These are phyloP conservation scores for Fusarium nurragi DNA, from an alignment of 2,329 filamentous ascomycete species.

Conservation along the genomic window DNA sequence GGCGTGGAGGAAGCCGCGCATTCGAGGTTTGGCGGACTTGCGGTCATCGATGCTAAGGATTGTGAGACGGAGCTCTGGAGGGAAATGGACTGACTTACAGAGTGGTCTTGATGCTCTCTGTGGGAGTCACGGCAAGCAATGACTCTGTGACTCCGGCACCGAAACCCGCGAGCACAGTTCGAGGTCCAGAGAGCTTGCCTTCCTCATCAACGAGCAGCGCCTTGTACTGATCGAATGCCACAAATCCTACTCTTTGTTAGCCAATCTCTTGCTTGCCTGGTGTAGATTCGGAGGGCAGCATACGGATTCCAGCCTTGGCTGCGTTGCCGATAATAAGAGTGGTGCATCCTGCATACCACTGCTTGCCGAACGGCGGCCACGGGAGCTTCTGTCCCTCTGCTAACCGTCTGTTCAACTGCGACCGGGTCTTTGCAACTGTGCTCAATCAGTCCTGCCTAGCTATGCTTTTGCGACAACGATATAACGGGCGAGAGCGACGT, in stretches of 20 bases:
- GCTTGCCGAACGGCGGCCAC: slow-evolving; percentile 90
- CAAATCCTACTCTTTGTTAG: slow-evolving; percentile 64
- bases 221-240: slow-evolving; percentile 97
- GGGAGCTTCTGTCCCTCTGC: slow-evolving; percentile 86
- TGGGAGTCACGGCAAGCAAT: slow-evolving; percentile 91
- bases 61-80: neutral
- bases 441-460: slow-evolving; percentile 13
- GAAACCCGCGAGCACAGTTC: slow-evolving; percentile 92
- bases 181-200: slow-evolving; percentile 88
- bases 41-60: slow-evolving; percentile 86
- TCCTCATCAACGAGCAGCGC: slow-evolving; percentile 80
- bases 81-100: slow-evolving; percentile 60
- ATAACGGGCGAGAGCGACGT: slow-evolving; percentile 47
- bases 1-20: slow-evolving; percentile 92
- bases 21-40: slow-evolving; percentile 83
- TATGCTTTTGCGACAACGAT: neutral
- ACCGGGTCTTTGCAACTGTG: slow-evolving; percentile 89
- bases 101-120: slow-evolving; percentile 98
- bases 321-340: slow-evolving; percentile 97
- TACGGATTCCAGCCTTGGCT: slow-evolving; percentile 93
- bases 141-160: slow-evolving; percentile 95
- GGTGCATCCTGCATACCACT: slow-evolving; percentile 99
- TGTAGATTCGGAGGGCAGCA: slow-evolving; percentile 44
- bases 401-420: slow-evolving; percentile 88
- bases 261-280: neutral